Base-by-base conservation (phyloP, 345 rosid genomes). In the Bruguiera gymnorhiza region DNA sequence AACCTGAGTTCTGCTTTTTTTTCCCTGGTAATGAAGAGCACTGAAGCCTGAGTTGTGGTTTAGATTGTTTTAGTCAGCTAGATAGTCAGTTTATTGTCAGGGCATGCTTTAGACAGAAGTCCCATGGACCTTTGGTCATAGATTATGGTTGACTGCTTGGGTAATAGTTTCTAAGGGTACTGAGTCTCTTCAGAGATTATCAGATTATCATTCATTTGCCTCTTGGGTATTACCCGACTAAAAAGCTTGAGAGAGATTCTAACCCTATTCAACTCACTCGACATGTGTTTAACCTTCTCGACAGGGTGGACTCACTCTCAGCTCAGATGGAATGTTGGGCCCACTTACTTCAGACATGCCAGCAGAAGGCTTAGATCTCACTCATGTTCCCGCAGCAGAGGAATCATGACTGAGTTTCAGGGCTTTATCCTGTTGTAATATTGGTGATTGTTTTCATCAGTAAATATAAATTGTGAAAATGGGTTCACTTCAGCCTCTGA, bases 251-350 rank as follows among this genome's bases (percentile, higher is more conserved):
- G 60, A 24, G 16, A 23, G 30, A 56, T 56, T 27, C 26, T 8
- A 3, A 8, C 8, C 29, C 26, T 56, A 7, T 56, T 24, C 26
- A 13, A 0, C 0, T 29, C 43, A 1, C 23, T 19, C 20, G 24
- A 48, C 23, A 8, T 24, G 15, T 6, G 16, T 36, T 20, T 43
- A 19, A 37, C 31, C 68, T 16, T 18, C 67, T 57, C 59, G 78
- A 76, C 92, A 88, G 99, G 87, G 98, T 36, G 97, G 97, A 68
- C 68, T 90, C 67, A 88, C 86, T 11, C 84, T 95, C 58, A 91
- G 87, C 74, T 79, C 96, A 0, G 97, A 88, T 31, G 98, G 95
- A 60, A 86, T 88, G 20, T 69, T 91, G 81, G 96, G 97, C 67
- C 89, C 89, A 0, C 78, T 86, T 26, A 70, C 81, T 23, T 81